These are phyloP conservation scores for Citropsis articulata DNA, from an alignment of 345 rosid species.

Conservation along the genomic window DNA sequence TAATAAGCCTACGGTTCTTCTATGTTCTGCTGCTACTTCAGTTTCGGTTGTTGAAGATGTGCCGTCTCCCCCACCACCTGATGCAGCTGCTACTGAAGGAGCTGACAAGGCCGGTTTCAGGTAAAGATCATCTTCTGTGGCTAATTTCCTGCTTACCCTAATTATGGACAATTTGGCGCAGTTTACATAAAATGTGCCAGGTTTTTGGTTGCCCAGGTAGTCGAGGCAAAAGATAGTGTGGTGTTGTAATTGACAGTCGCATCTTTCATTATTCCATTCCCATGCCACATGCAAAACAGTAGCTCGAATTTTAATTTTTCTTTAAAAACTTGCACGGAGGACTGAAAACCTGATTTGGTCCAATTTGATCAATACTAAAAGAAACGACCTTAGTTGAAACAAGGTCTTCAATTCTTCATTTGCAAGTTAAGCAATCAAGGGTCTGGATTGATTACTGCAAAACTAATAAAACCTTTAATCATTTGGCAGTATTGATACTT, in stretches of 20 bases:
- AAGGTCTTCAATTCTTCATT: too few species aligned
- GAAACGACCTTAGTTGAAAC: too few species aligned
- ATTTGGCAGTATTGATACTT: background rate
- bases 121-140: conserved; percentile 16
- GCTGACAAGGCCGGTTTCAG: conserved; percentile 36
- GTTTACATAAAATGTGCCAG: background rate
- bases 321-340: background rate
- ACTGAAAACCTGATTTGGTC: background rate
- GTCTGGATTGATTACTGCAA: background rate
- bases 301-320: background rate
- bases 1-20: conserved; percentile 28
- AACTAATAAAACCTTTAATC: background rate
- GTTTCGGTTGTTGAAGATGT: conserved; percentile 38
- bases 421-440: background rate
- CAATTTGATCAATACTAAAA: background rate
- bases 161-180: background rate
- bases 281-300: background rate
- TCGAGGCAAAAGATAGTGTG: too few species aligned
- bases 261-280: background rate
- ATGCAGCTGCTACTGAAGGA: conserved; percentile 17
- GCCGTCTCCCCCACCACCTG: conserved; percentile 21
- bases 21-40: conserved; percentile 38
- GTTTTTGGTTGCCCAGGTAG: background rate
- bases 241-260: background rate
- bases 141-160: background rate